phyloP scores from a whole-genome alignment of 352 stramenopile species.

The Pythium brachiatum region DNA sequence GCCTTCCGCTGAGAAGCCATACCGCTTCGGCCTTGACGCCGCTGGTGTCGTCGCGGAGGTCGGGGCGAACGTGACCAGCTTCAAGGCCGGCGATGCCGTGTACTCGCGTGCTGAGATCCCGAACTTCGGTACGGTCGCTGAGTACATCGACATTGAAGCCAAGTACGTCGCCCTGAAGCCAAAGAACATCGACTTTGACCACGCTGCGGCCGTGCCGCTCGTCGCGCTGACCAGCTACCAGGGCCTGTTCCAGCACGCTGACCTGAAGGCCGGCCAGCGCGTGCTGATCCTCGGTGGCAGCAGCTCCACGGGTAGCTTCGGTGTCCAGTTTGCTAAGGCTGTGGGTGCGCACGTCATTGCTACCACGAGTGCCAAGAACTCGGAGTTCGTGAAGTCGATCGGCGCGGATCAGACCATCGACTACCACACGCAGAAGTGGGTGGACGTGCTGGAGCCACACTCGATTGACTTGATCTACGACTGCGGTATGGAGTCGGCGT shows the following conservation, averaged over 20 bases:
- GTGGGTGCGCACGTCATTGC: constrained; percentile 21
- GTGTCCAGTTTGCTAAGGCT: constrained; percentile 18
- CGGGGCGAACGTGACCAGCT: background rate
- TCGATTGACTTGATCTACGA: constrained; percentile 26
- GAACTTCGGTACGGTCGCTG: constrained; percentile 27
- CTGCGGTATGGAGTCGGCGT: constrained; percentile 25
- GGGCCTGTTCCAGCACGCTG: constrained; percentile 22
- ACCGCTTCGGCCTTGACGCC: constrained; percentile 13
- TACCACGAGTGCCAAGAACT: constrained; percentile 35
- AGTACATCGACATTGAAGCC: constrained; percentile 35
- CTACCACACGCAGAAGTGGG: constrained; percentile 42
- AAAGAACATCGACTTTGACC: constrained; percentile 32
- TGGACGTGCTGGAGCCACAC: constrained; percentile 20
- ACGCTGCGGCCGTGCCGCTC: constrained; percentile 34
- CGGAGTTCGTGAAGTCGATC: constrained; percentile 29
- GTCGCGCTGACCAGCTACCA: constrained; percentile 37
- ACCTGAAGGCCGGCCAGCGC: constrained; percentile 10
- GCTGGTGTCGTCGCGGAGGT: constrained; percentile 16
- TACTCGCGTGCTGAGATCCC: constrained; percentile 19
- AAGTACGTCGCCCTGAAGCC: constrained; percentile 39
- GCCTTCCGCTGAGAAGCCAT: constrained; percentile 10
- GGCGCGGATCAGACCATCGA: constrained; percentile 42
- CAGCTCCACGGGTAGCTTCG: constrained; percentile 36
- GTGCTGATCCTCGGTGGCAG: constrained; percentile 39
- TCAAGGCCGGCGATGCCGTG: constrained; percentile 19